Conservation (phyloP, 306 rosid species). For the Pueraria montana region DNA sequence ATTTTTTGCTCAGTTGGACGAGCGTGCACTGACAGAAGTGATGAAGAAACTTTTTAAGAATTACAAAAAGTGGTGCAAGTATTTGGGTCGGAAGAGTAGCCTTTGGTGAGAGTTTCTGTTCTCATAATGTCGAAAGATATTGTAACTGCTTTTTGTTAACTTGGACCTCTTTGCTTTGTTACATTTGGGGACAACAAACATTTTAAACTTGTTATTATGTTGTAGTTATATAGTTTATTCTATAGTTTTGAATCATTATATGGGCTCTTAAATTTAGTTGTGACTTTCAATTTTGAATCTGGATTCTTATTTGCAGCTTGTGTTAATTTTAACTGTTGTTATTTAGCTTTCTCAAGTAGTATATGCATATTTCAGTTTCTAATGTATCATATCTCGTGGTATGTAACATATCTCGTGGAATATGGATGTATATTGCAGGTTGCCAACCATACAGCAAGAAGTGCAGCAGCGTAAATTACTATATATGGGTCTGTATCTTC, state of each 20-base stretch:
- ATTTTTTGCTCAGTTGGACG: slow-evolving; percentile 84
- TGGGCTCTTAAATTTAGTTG: slow-evolving; percentile 31
- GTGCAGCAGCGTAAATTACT: slow-evolving; percentile 97
- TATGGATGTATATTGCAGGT: slow-evolving; percentile 64
- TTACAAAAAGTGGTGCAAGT: slow-evolving; percentile 99
- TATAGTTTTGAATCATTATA: slow-evolving; percentile 6
- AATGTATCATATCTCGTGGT: background rate
- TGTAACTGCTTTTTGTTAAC: slow-evolving; percentile 16
- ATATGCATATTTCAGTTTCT: slow-evolving; percentile 14
- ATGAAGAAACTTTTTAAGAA: slow-evolving; percentile 99
- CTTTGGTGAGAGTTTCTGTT: slow-evolving; percentile 75
- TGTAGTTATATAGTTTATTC: slow-evolving; percentile 32
- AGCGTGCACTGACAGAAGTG: slow-evolving; percentile 92
- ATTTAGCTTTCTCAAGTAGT: slow-evolving; percentile 18
- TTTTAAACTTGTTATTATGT: slow-evolving; percentile 20
- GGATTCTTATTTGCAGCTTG: slow-evolving; percentile 18
- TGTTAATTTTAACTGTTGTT: slow-evolving; percentile 30
- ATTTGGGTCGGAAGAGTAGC: slow-evolving; percentile 97
- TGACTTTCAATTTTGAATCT: slow-evolving; percentile 30
- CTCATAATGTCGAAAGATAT: slow-evolving; percentile 36
- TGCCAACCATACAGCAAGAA: slow-evolving; percentile 99
- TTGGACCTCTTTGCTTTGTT: slow-evolving; percentile 26
- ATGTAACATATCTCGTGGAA: slow-evolving; percentile 12
- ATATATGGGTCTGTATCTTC: slow-evolving; percentile 96
- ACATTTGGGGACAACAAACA: background rate